Base-by-base conservation (phyloP, 495 filamentous ascomycete genomes). In the Astrothelium macrocarpum region DNA sequence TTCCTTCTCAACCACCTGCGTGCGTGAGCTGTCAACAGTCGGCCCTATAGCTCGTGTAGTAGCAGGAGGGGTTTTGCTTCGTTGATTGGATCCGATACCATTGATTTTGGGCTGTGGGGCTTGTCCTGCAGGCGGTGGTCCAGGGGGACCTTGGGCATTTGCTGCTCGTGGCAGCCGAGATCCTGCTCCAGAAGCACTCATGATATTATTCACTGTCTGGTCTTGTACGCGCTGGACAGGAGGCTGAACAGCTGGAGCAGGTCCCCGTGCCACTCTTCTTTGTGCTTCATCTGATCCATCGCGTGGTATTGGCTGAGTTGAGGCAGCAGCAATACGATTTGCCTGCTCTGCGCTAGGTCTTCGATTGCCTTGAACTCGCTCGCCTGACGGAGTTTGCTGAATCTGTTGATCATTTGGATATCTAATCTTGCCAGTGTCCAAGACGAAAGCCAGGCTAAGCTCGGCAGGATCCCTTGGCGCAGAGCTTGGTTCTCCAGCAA, bases 381-480 rank as follows among this genome's bases (percentile, higher is more conserved):
- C 66, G 23, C 70, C 64, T 67, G 70, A 42, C 72, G 70, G 64
- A 2, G 70, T 64, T 46, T 69, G 68, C 59, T 29, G 71, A 32
- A 80, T 79, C 71, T 82, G 87, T 42, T 84, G 76, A 69, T 96
- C 91, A 56, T 86, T 87, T 0, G 94, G 94, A 73, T 97, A 99
- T 39, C 93, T 83, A 58, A 99, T 99, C 73, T 99, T 99, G 20
- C 82, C 81, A 1, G 94, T 99, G 73, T 97, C 94, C 43, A 99
- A 78, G 60, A 96, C 81, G 73, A 97, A 99, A 16, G 90, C 87
- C 72, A 95, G 81, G 68, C 87, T 89, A 66, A 99, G 81, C 72
- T 99, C 94, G 59, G 82, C 82, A 1, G 87, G 82, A 64, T 95
- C 87, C 62, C 86, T 81, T 0, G 89, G 82, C 32, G 89, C 87